A percentile compares a stretch with the other conserved stretches of the same genome.
These are phyloP conservation scores for Achlya hypogyna DNA, from an alignment of 352 stramenopile species.

Conservation along the genomic window DNA sequence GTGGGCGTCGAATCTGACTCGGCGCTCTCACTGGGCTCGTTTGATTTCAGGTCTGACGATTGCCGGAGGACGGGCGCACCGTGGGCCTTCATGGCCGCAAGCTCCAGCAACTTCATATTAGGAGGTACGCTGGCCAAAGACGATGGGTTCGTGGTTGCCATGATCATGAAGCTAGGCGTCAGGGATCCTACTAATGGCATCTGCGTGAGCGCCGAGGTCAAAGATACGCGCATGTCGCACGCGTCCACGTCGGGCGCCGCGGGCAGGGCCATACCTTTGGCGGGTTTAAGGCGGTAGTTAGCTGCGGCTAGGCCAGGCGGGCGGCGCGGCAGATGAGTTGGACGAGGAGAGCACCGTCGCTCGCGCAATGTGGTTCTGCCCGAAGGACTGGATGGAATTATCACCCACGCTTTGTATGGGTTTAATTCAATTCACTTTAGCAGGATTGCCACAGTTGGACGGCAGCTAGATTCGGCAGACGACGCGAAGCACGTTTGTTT, in stretches of 20 bases:
- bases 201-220: not conserved
- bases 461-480: not conserved
- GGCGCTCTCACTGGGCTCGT: constrained; percentile 4
- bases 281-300: no score
- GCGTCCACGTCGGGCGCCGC: no score
- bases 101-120: constrained; percentile 4
- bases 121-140: constrained; percentile 1
- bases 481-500: not conserved
- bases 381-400: not conserved
- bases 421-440: not conserved
- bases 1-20: constrained; percentile 10
- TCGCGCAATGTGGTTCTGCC: not conserved
- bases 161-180: not conserved
- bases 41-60: not conserved
- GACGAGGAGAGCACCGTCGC: constrained; percentile 4
- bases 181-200: not conserved
- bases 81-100: not conserved
- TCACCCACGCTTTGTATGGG: not conserved
- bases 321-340: not conserved
- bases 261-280: no score
- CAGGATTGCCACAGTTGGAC: constrained; percentile 5
- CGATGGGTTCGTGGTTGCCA: not conserved
- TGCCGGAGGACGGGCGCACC: not conserved
- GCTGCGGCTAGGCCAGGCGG: no score
- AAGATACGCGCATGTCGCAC: not conserved